Evolutionary conservation across 2,329 filamentous ascomycete genomes (phyloP).

Genomic region (Colletotrichum cordylinicola): DNA sequence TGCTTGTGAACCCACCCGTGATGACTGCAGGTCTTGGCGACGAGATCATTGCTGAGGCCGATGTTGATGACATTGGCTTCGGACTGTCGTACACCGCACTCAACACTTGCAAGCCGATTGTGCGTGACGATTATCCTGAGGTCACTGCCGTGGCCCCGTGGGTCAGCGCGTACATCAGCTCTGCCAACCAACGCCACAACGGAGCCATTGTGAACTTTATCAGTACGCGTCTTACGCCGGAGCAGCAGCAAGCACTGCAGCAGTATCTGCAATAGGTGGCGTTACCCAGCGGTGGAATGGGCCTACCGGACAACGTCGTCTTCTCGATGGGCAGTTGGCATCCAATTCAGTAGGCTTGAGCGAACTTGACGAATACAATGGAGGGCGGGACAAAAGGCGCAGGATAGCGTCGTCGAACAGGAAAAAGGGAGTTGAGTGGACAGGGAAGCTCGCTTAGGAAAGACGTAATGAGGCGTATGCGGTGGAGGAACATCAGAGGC

Average conservation of each 20-base stretch:
- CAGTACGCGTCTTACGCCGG: slow-evolving; percentile 69
- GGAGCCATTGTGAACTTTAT: slow-evolving; percentile 77
- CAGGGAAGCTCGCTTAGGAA: neutral
- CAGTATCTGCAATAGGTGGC: slow-evolving; percentile 52
- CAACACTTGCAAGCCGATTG: slow-evolving; percentile 82
- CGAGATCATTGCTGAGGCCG: slow-evolving; percentile 83
- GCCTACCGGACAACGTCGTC: slow-evolving; percentile 1
- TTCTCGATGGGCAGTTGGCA: slow-evolving; percentile 12
- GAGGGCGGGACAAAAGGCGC: neutral
- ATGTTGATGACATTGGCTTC: slow-evolving; percentile 94
- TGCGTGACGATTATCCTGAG: slow-evolving; percentile 84
- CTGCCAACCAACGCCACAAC: slow-evolving; percentile 75
- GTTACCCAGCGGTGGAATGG: slow-evolving; percentile 1
- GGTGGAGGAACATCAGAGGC: neutral
- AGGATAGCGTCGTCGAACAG: neutral
- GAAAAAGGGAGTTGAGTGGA: neutral
- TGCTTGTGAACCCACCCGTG: slow-evolving; percentile 85
- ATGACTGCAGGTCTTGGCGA: slow-evolving; percentile 70
- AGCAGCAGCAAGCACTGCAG: slow-evolving; percentile 60
- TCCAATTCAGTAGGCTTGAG: neutral
- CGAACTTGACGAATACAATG: neutral
- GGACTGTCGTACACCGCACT: slow-evolving; percentile 93
- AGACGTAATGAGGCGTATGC: neutral
- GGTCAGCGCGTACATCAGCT: slow-evolving; percentile 80
- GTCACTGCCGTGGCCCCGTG: slow-evolving; percentile 82